phyloP scores from a whole-genome alignment of 805 yeast species.

The Yarrowia divulgata region DNA sequence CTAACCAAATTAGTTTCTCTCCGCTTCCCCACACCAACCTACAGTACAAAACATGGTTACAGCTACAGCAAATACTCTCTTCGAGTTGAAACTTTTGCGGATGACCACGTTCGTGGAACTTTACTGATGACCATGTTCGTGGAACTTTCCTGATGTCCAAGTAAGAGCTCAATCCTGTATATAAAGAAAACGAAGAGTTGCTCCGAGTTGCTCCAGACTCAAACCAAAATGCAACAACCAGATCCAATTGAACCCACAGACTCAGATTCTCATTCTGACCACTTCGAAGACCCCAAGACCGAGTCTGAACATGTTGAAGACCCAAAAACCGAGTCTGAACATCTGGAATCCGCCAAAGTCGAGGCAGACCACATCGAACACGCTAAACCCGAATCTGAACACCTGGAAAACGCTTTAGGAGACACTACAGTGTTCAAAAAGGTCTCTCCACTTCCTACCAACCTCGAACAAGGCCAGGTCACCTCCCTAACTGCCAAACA shows the following conservation, averaged over 20 bases:
- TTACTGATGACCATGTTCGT: no score
- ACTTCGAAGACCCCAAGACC: no score
- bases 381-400: background rate
- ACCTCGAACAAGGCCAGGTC: background rate
- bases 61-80: no score
- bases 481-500: background rate
- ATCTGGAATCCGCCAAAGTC: background rate
- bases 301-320: background rate
- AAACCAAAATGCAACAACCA: background rate
- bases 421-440: background rate
- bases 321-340: background rate
- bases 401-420: background rate
- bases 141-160: no score
- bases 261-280: background rate
- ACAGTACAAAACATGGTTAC: no score
- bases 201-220: background rate
- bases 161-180: no score
- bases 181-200: background rate
- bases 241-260: background rate
- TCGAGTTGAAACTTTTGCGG: no score
- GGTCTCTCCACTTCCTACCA: background rate
- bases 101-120: no score
- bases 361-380: background rate
- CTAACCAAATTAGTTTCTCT: no score
- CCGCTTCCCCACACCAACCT: no score